Percentiles rank a stretch among this genome's conserved stretches.
Conservation (phyloP, 805 yeast genomes). For the Nematodospora valgi region DNA sequence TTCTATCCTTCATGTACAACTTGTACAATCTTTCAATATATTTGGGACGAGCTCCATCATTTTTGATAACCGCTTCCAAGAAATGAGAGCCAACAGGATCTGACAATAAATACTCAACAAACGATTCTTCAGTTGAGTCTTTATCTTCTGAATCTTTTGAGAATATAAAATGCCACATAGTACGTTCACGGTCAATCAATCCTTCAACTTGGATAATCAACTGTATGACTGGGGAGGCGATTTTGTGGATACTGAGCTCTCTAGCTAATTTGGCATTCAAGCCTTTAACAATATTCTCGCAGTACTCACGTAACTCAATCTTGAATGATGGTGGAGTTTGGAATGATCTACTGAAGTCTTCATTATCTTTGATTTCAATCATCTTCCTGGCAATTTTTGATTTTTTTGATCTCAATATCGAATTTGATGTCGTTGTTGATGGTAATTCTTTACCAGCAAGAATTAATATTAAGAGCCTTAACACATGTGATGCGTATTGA, state of each 20-base stretch:
- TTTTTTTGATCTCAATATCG: conserved; percentile 75
- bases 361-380: conserved; percentile 81
- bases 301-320: conserved; percentile 50
- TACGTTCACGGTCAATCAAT: conserved; percentile 67
- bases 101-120: conserved; percentile 76
- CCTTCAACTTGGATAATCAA: conserved; percentile 78
- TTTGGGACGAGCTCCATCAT: conserved; percentile 57
- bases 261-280: conserved; percentile 47
- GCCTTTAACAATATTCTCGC: conserved; percentile 37
- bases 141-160: conserved; percentile 44
- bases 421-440: conserved; percentile 62
- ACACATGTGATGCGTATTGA: conserved; percentile 84
- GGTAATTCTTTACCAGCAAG: conserved; percentile 78
- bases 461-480: conserved; percentile 68
- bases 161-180: conserved; percentile 66
- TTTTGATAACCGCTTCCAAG: conserved; percentile 65
- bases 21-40: conserved; percentile 68
- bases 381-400: conserved; percentile 88
- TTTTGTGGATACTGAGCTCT: conserved; percentile 69
- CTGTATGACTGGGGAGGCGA: conserved; percentile 87
- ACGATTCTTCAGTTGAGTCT: conserved; percentile 67
- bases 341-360: conserved; percentile 62
- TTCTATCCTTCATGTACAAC: conserved; percentile 69
- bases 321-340: conserved; percentile 71
- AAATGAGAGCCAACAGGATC: conserved; percentile 95